These are phyloP conservation scores for Candida maris DNA, from an alignment of 805 yeast genomes.

Conservation along the genomic window DNA sequence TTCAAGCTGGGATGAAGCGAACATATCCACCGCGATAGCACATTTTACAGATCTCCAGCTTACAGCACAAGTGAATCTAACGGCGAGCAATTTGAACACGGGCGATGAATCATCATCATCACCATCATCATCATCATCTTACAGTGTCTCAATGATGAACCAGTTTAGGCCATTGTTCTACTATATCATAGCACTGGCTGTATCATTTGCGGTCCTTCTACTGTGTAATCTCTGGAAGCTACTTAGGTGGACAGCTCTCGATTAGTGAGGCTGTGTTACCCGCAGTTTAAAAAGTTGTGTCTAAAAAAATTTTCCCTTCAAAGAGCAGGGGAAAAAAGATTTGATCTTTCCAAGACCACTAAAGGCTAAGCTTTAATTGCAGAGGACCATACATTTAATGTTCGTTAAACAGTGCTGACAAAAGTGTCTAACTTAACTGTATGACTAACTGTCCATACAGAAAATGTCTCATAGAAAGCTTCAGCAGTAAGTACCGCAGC, in stretches of 20 bases:
- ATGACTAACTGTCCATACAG: not conserved
- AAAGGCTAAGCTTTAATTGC: no score
- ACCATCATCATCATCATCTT: no score
- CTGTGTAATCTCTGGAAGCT: not conserved
- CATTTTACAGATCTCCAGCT: not conserved
- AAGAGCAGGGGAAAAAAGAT: not conserved
- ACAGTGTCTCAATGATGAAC: no score
- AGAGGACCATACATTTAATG: no score
- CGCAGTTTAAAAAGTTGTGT: not conserved
- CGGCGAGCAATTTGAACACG: not conserved
- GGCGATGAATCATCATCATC: no score
- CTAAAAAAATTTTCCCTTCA: not conserved
- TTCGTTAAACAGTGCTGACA: no score
- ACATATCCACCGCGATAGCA: not conserved
- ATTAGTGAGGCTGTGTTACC: slow-evolving; percentile 1
- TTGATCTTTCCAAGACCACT: not conserved
- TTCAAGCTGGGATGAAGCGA: not conserved
- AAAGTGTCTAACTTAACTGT: no score
- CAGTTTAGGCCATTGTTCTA: slow-evolving; percentile 1
- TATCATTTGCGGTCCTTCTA: not conserved
- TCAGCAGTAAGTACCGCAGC: slow-evolving; percentile 34
- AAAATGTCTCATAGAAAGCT: slow-evolving; percentile 37
- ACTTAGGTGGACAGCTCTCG: not conserved
- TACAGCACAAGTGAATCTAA: not conserved
- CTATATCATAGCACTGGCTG: not conserved